These are phyloP conservation scores for Aspergillus pseudonomiae DNA, from an alignment of 2,329 filamentous ascomycete genomes.

Conservation along the genomic window DNA sequence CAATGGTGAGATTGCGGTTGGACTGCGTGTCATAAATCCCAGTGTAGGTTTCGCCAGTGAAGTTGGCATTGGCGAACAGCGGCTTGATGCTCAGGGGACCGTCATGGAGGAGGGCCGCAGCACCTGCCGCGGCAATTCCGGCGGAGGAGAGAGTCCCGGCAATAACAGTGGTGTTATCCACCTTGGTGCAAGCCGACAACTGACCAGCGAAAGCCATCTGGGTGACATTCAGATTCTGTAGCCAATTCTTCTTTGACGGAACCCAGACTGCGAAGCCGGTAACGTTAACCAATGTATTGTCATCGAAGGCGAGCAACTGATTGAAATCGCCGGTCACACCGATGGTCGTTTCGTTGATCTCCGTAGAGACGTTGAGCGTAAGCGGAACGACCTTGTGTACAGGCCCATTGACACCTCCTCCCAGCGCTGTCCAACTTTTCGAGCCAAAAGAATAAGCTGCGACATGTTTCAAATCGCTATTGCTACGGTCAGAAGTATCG, in stretches of 20 bases:
- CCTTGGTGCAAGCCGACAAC: conserved; percentile 69
- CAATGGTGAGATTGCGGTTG: conserved; percentile 77
- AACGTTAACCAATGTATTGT: conserved; percentile 63
- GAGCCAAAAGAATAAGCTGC: conserved; percentile 72
- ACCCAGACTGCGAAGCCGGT: conserved; percentile 91
- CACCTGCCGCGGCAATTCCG: conserved; percentile 72
- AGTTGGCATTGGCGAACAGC: conserved; percentile 50
- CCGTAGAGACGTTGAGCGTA: conserved; percentile 73
- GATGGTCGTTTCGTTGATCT: conserved; percentile 71
- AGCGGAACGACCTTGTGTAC: conserved; percentile 77
- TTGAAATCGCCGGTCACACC: conserved; percentile 80
- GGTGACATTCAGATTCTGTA: conserved; percentile 72
- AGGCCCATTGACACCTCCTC: conserved; percentile 80
- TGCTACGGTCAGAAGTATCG: conserved; percentile 65
- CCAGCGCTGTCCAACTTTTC: conserved; percentile 76
- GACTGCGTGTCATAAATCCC: conserved; percentile 75
- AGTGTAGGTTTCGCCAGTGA: conserved; percentile 57
- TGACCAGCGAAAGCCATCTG: conserved; percentile 71
- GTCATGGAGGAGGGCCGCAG: conserved; percentile 62
- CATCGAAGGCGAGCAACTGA: conserved; percentile 67
- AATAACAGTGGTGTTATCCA: conserved; percentile 65
- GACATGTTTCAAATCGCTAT: conserved; percentile 70
- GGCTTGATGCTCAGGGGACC: conserved; percentile 42
- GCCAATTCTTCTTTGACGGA: conserved; percentile 80
- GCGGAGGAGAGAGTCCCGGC: conserved; percentile 82